Evolutionary conservation across 2,329 filamentous ascomycete genomes (phyloP), one percentile per base, ranked within the genome.

Genomic region (Geosmithia putterillii): DNA sequence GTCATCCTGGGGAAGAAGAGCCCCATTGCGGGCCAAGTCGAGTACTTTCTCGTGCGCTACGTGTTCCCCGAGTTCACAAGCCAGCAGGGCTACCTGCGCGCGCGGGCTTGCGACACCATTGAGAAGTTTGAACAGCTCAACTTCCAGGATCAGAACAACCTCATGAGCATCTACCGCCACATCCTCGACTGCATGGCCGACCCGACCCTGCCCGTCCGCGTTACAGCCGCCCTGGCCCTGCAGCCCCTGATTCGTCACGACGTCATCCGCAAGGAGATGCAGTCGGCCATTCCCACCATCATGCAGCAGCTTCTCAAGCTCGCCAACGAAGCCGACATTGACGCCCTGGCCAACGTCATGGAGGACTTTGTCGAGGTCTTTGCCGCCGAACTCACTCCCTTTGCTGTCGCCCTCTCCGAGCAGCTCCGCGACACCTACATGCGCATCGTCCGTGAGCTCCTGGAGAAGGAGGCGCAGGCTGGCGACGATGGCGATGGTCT

Each of bases 301-400:
- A 98, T 98, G 92, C 94, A 96, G 65, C 90, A 98, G 64, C 74
- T 98, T 14, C 73, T 98, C 44, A 96, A 96, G 67, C 71, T 98
- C 45, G 90, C 92, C 22, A 98, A 98, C 57, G 92, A 98, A 64
- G 92, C 94, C 46, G 92, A 98, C 58, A 90, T 98, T 40, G 92
- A 98, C 62, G 89, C 92, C 5, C 72, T 98, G 36, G 90, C 92
- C 19, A 96, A 96, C 56, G 92, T 98, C 35, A 98, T 98, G 92
- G 92, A 98, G 64, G 92, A 98, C 58, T 98, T 98, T 58, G 92
- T 98, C 39, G 92, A 98, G 62, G 89, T 96, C 2, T 98, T 98
- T 58, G 90, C 92, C n/a, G 76, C 87, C 3, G 92, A 98, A 60
- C 74, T 98, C 40, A 96, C 92, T 6, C 92, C 92, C 3, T 98